phyloP scores from a whole-genome alignment of 2,329 filamentous ascomycete genomes.

The Fusarium palustre region DNA sequence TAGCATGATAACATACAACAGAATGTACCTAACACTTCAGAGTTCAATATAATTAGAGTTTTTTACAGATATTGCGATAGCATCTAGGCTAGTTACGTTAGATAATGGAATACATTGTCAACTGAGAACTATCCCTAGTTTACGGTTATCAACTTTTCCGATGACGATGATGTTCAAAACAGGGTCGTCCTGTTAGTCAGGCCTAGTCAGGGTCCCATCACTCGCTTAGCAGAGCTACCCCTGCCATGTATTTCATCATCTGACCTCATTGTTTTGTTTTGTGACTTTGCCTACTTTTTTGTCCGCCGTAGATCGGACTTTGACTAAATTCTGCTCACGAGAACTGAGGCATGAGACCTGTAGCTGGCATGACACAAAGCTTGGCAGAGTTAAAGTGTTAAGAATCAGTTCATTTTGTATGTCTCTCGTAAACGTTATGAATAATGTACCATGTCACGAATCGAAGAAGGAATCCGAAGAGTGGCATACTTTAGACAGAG shows the following conservation, averaged over 20 bases:
- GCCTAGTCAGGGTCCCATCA: slow-evolving; percentile 20
- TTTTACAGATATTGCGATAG: background rate
- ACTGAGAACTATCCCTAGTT: background rate
- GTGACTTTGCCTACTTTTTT: background rate
- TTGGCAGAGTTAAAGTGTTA: background rate
- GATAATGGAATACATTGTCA: background rate
- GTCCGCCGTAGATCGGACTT: slow-evolving; percentile 1
- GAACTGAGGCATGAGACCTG: background rate
- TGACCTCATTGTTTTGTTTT: slow-evolving; percentile 24
- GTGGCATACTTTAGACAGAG: background rate
- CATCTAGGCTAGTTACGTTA: background rate
- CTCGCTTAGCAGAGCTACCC: slow-evolving; percentile 33
- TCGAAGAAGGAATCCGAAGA: background rate
- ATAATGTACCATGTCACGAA: background rate
- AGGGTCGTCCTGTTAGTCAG: slow-evolving; percentile 14
- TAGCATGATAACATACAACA: slow-evolving; percentile 35
- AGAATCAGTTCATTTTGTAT: background rate
- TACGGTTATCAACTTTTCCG: slow-evolving; percentile 12
- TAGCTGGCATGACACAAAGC: background rate
- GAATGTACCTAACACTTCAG: background rate
- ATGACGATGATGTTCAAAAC: slow-evolving; percentile 17
- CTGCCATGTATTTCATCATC: slow-evolving; percentile 19
- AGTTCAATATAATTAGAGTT: background rate
- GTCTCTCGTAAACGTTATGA: background rate
- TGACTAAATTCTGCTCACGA: slow-evolving; percentile 19